Conservation (phyloP, 257 asterid genomes). For the Lavandula angustifolia region DNA sequence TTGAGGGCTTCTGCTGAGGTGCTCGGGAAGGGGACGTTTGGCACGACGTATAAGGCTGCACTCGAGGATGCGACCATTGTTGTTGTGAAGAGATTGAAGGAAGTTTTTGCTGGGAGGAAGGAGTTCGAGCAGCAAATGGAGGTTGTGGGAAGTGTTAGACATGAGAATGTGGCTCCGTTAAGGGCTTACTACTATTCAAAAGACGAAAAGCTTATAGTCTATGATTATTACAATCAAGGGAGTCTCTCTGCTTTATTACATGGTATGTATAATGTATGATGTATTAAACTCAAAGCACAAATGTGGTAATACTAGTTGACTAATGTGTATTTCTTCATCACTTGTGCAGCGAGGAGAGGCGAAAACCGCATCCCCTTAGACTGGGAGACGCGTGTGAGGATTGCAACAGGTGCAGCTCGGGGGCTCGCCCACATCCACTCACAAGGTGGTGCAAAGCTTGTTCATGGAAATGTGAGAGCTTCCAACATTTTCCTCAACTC, state of each 20-base stretch:
- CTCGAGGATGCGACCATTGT: constrained; percentile 66
- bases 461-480: constrained; percentile 69
- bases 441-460: constrained; percentile 47
- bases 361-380: constrained; percentile 47
- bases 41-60: constrained; percentile 70
- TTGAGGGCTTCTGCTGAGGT: constrained; percentile 87
- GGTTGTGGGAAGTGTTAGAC: constrained; percentile 55
- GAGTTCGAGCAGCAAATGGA: constrained; percentile 81
- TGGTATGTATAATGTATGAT: constrained; percentile 36
- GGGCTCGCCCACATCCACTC: constrained; percentile 62
- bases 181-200: constrained; percentile 81
- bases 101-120: constrained; percentile 52
- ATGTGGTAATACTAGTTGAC: neutral
- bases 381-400: constrained; percentile 57
- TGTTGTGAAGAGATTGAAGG: constrained; percentile 72
- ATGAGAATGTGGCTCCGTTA: constrained; percentile 59
- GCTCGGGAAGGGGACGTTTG: constrained; percentile 77
- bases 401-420: constrained; percentile 46
- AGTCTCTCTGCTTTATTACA: constrained; percentile 41
- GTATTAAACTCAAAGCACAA: constrained; percentile 8
- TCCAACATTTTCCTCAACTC: constrained; percentile 63
- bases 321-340: neutral
- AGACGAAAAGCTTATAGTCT: constrained; percentile 79
- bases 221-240: constrained; percentile 57
- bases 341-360: constrained; percentile 50